Conservation (phyloP, 441 rosid genomes). For the Pelargonium australe region DNA sequence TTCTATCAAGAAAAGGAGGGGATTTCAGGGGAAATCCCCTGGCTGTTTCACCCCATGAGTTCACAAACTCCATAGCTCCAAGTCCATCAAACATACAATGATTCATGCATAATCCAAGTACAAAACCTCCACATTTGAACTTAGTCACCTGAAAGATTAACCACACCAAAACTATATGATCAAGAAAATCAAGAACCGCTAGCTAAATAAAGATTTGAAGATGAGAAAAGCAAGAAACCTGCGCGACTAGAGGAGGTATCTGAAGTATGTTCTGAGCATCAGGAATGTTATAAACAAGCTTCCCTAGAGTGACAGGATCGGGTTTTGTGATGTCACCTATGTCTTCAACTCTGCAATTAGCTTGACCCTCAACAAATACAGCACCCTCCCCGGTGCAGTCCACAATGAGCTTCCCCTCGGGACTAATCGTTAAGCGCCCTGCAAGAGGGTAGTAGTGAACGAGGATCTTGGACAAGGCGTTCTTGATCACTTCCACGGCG, state of each 20-base stretch:
- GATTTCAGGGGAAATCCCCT: conserved; percentile 49
- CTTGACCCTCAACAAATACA: conserved; percentile 78
- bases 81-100: conserved; percentile 81
- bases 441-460: conserved; percentile 72
- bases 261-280: conserved; percentile 66
- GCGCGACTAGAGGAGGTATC: conserved; percentile 67
- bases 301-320: conserved; percentile 61
- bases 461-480: conserved; percentile 58
- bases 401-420: conserved; percentile 67
- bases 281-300: conserved; percentile 61
- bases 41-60: conserved; percentile 78
- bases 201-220: too few relatives aligned
- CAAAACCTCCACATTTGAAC: conserved; percentile 74
- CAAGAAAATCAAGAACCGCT: too few relatives aligned
- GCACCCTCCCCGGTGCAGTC: conserved; percentile 79
- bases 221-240: conserved; percentile 39
- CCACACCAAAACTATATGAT: background rate
- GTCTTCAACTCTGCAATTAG: conserved; percentile 43
- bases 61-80: conserved; percentile 75
- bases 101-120: conserved; percentile 64
- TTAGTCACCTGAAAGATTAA: conserved; percentile 52
- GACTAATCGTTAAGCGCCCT: conserved; percentile 59
- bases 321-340: conserved; percentile 53
- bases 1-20: conserved; percentile 61
- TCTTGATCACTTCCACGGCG: conserved; percentile 48